Evolutionary conservation across 192 early-diverging fungal genomes (phyloP).

Genomic region (Coemansia furcata): DNA sequence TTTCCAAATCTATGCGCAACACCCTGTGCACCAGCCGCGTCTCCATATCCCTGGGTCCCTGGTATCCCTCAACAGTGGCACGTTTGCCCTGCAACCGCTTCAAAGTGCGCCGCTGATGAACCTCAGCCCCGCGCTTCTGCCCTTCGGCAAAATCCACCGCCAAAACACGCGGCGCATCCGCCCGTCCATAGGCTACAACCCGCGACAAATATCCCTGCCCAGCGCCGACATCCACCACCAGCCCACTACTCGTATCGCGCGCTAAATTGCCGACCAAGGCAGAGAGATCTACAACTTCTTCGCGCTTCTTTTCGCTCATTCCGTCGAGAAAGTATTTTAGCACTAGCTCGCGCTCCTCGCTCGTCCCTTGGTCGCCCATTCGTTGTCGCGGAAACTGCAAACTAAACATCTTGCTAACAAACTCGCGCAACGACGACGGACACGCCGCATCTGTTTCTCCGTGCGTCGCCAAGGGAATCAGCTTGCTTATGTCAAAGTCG

Average conservation of each 20-base stretch:
- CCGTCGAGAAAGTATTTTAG: slow-evolving; percentile 37
- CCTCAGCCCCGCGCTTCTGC: slow-evolving; percentile 42
- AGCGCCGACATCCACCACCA: slow-evolving; percentile 48
- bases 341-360: background rate
- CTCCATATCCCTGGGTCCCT: slow-evolving; percentile 12
- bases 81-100: slow-evolving; percentile 22
- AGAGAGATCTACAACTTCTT: slow-evolving; percentile 44
- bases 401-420: slow-evolving; percentile 23
- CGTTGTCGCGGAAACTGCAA: slow-evolving; percentile 29
- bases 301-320: slow-evolving; percentile 48
- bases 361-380: background rate
- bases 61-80: slow-evolving; percentile 22
- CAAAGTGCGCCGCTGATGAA: slow-evolving; percentile 15
- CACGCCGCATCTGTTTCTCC: slow-evolving; percentile 9
- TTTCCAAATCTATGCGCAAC: slow-evolving; percentile 26
- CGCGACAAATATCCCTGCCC: slow-evolving; percentile 51
- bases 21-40: slow-evolving; percentile 24
- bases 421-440: slow-evolving; percentile 30
- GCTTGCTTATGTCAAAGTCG: slow-evolving; percentile 12
- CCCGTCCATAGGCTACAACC: slow-evolving; percentile 34
- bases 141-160: slow-evolving; percentile 36
- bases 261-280: slow-evolving; percentile 23
- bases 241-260: slow-evolving; percentile 4
- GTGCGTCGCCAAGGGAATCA: slow-evolving; percentile 32
- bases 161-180: slow-evolving; percentile 15